These are phyloP conservation scores for Gymnopilus dilepis DNA, from an alignment of 768 basidiomycete genomes.

Conservation along the genomic window DNA sequence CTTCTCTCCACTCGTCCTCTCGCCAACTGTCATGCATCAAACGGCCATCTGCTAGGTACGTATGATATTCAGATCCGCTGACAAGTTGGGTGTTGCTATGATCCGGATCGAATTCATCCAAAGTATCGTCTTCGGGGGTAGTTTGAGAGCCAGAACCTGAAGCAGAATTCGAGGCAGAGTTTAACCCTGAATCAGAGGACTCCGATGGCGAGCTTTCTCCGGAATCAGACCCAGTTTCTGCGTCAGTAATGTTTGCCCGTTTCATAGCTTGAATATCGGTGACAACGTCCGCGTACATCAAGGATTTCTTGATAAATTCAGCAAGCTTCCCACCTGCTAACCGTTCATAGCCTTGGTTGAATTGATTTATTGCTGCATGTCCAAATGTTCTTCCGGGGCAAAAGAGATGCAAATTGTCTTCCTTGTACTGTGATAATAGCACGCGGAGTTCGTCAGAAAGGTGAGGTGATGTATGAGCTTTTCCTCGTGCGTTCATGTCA, in stretches of 20 bases:
- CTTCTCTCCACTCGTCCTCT: neutral
- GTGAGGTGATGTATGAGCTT: conserved; percentile 26
- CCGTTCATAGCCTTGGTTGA: conserved; percentile 15
- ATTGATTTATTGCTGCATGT: conserved; percentile 20
- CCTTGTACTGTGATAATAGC: conserved; percentile 22
- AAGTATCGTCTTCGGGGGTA: neutral
- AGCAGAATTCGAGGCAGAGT: neutral
- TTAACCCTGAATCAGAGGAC: neutral
- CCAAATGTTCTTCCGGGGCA: conserved; percentile 21
- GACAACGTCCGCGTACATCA: conserved; percentile 1
- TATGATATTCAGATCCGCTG: conserved; percentile 7
- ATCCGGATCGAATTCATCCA: neutral
- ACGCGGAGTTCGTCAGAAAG: conserved; percentile 19
- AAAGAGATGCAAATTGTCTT: conserved; percentile 26
- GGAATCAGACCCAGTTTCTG: neutral
- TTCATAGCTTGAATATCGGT: neutral
- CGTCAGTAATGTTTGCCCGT: neutral
- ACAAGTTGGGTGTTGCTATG: neutral
- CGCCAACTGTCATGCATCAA: too few species aligned
- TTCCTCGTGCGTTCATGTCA: conserved; percentile 10
- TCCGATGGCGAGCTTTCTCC: neutral
- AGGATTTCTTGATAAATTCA: conserved; percentile 3
- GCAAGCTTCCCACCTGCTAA: conserved; percentile 11
- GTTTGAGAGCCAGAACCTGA: neutral
- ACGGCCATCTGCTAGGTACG: neutral